Evolutionary conservation across 768 basidiomycete species (phyloP).

Genomic region (Suillus occidentalis): DNA sequence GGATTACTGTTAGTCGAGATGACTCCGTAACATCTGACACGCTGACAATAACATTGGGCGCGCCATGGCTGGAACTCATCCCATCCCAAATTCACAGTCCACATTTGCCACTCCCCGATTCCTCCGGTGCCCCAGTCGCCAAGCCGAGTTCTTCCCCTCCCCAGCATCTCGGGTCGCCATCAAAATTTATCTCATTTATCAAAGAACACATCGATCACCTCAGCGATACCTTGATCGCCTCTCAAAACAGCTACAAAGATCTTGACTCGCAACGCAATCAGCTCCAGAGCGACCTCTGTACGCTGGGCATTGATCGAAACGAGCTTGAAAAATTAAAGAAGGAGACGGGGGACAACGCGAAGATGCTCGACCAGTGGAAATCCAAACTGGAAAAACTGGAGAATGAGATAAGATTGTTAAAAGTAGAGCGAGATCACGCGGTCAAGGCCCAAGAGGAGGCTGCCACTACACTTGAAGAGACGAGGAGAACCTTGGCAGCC

Average conservation of each 20-base stretch:
- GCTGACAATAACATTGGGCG: slow-evolving; percentile 4
- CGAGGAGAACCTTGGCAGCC: neutral
- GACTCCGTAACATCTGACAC: neutral
- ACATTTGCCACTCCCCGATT: neutral
- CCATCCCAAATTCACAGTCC: neutral
- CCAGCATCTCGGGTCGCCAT: neutral
- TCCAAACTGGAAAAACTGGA: neutral
- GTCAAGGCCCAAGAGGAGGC: neutral
- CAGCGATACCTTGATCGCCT: neutral
- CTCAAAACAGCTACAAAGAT: neutral
- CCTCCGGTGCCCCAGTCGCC: neutral
- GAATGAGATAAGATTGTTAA: neutral
- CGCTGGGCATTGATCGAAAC: neutral
- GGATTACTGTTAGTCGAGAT: slow-evolving; percentile 3
- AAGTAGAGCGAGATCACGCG: neutral
- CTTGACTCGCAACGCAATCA: neutral
- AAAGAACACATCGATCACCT: neutral
- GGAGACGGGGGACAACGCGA: too few relatives aligned
- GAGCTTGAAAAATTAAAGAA: neutral
- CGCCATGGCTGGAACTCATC: slow-evolving; percentile 4
- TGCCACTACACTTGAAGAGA: neutral
- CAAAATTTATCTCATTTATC: neutral
- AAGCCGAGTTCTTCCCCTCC: neutral
- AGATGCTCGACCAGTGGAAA: neutral
- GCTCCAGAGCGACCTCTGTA: neutral